Base-by-base conservation (phyloP, 2,329 filamentous ascomycete genomes). In the Orbilia javanica region DNA sequence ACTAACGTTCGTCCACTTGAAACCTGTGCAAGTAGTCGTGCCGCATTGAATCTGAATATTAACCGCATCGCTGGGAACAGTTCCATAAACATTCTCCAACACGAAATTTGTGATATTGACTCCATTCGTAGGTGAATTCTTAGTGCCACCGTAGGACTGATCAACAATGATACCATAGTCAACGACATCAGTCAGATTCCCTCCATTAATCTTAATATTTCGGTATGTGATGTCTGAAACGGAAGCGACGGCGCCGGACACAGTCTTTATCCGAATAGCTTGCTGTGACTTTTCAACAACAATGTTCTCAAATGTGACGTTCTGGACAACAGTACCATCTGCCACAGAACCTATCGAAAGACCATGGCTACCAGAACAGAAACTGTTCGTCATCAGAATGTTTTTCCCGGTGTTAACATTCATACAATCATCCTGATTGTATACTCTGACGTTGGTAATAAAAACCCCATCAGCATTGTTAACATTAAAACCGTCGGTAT, bases 391-490 rank as follows among this genome's bases (percentile, higher is more conserved):
- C 80, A 87, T 85, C 13, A 82, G 81, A 71, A 85, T 85, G 79
- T 83, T 83, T 57, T 81, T 79, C 48, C 34, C 20, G 79, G 81
- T 80, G 84, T 89, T 89, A 80, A 89, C 84, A 36, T 88, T 88
- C 10, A 89, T 83, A 80, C 88, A 90, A 81, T 89, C 88, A 77
- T 90, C 88, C 83, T 89, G 88, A 84, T 89, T 89, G 81, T 87
- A 85, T 68, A 89, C 84, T 68, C 83, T 85, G 27, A 87, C 87
- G 48, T 86, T 85, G 64, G 84, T 84, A 81, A 90, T 89, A 63
- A 84, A 86, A 42, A 89, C 83, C 39, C 84, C 84, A 25, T 83
- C 84, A 15, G 85, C 86, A 36, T 82, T 83, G 44, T 86, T 86
- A 50, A 88, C 83, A 79, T 88, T 86, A 79, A 88, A 88, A 15